These are phyloP conservation scores for Saposhnikovia divaricata DNA, from an alignment of 129 eudicot species.

Conservation along the genomic window DNA sequence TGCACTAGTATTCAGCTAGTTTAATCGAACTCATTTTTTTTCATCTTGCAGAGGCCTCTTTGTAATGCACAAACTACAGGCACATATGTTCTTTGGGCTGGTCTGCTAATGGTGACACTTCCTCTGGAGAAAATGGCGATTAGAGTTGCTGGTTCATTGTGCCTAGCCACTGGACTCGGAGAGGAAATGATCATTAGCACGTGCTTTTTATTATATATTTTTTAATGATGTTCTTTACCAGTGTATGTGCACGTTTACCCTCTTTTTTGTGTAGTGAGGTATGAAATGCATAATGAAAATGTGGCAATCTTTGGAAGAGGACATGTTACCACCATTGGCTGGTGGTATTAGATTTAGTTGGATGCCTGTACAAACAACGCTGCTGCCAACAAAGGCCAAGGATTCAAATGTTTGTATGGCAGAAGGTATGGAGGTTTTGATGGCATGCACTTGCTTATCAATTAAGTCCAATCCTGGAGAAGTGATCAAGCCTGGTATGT, in stretches of 20 bases:
- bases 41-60: constrained; percentile 48
- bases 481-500: no score
- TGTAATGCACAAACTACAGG: constrained; percentile 99
- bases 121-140: constrained; percentile 99
- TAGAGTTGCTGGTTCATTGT: constrained; percentile 95
- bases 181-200: constrained; percentile 6
- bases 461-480: no score
- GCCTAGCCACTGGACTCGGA: constrained; percentile 54
- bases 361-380: constrained; percentile 72
- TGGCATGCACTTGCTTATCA: neutral
- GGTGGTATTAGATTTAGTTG: constrained; percentile 47
- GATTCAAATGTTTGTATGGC: constrained; percentile 86
- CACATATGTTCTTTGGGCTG: constrained; percentile 98
- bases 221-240: neutral
- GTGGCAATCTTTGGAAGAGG: constrained; percentile 85
- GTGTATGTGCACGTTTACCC: neutral
- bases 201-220: neutral
- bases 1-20: neutral
- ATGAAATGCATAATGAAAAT: neutral
- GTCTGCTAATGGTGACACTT: constrained; percentile 90
- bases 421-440: constrained; percentile 76
- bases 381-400: constrained; percentile 49
- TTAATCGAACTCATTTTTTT: neutral
- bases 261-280: neutral
- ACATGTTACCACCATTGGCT: constrained; percentile 67